Evolutionary conservation across 257 asterid species (phyloP).

Genomic region (Haberlea rhodopensis): DNA sequence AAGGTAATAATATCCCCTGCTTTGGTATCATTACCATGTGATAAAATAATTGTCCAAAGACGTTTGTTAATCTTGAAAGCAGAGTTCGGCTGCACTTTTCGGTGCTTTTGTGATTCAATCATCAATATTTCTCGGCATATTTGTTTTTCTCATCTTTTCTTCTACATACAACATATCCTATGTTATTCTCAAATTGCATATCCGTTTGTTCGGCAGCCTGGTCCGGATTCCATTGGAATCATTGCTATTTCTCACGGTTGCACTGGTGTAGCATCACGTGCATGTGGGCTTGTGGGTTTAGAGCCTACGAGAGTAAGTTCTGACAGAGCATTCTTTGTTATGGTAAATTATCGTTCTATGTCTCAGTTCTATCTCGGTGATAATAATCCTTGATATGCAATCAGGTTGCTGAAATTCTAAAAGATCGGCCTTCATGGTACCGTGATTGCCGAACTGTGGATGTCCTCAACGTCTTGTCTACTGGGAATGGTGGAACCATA

Average conservation of each 20-base stretch:
- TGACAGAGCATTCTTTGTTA: background rate
- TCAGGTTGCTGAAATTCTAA: conserved; percentile 94
- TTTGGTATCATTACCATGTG: background rate
- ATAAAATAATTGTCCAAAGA: background rate
- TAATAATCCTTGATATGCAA: conserved; percentile 3
- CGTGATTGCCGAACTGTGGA: conserved; percentile 95
- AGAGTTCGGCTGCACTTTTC: background rate
- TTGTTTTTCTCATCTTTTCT: background rate
- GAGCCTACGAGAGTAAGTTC: conserved; percentile 88
- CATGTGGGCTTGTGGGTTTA: conserved; percentile 93
- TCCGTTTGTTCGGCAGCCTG: conserved; percentile 27
- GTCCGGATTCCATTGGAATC: no score
- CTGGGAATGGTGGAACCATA: conserved; percentile 92
- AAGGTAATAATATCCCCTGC: conserved; percentile 37
- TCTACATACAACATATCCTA: background rate
- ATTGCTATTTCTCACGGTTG: no score
- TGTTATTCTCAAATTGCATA: background rate
- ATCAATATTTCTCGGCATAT: background rate
- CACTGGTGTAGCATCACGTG: conserved; percentile 99
- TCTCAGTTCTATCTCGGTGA: background rate
- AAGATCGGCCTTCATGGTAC: conserved; percentile 93
- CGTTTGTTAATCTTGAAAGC: background rate
- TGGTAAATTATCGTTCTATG: background rate
- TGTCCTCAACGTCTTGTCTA: conserved; percentile 79
- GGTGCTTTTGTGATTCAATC: background rate